Base-by-base conservation (phyloP, 2,329 filamentous ascomycete species). In the Pseudogymnoascus sp. region DNA sequence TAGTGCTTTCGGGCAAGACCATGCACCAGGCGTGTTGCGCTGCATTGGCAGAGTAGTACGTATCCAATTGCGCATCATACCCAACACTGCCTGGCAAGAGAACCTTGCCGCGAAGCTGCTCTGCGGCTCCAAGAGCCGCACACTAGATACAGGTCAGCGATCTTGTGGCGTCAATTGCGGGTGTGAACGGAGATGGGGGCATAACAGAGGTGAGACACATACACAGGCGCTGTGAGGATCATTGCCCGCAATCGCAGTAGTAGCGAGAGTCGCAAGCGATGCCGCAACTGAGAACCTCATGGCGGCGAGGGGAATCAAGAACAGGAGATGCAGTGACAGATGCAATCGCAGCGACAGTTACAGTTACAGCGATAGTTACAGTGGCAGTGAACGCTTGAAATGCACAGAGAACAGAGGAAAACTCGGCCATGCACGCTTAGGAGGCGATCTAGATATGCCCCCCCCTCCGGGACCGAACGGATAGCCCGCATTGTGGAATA, bases 41-140 rank as follows among this genome's bases (percentile, higher is more conserved):
- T 1, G 75, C 75, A 35, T 73, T 74, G 37, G 67, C 64, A 4
- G 75, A 76, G 72, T 73, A 77, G 69, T 77, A 77, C 0, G 73
- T 71, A 23, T 69, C 67, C 60, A 76, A 69, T 6, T 74, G 72
- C 7, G 69, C 69, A 29, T 65, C 60, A 59, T 75, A 76, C 15
- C 67, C 67, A 17, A 62, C 62, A 2, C 69, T 70, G 19, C 70
- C 64, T 6, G 72, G 72, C 4, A 68, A 68, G 64, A 73, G 69
- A 40, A 75, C 70, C 64, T 74, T 72, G 40, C 70, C 71, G 6
- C 65, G 63, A 6, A 75, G 67, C 2, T 69, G 67, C 2, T 65
- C 63, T 3, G 61, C 53, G 23, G 67, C 68, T 17, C 63, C 63
- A 37, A 75, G 67, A 23, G 67, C 67, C 38, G 65, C 21, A 46